Conservation (phyloP, 1,284 basidiomycete species). For the Ustilago loliicola region DNA sequence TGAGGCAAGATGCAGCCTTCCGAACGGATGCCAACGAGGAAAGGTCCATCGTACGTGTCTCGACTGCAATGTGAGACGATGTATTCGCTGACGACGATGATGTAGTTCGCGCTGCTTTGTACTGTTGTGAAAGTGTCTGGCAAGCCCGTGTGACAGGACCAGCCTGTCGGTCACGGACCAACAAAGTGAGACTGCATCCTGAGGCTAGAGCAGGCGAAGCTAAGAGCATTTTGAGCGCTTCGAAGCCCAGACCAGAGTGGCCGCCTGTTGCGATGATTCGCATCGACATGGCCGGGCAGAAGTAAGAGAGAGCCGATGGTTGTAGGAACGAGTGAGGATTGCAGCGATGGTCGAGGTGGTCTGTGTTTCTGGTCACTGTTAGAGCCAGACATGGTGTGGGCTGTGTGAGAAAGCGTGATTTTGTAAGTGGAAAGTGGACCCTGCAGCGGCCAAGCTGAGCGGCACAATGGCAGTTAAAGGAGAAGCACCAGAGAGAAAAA, state of each 20-base stretch:
- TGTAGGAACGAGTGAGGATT: too few relatives aligned
- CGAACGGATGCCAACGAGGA: constrained; percentile 41
- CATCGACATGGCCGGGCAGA: constrained; percentile 16
- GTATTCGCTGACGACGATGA: neutral
- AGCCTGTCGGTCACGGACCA: constrained; percentile 26
- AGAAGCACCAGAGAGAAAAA: neutral
- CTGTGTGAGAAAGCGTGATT: neutral
- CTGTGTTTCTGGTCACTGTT: too few relatives aligned
- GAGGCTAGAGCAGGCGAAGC: constrained; percentile 17
- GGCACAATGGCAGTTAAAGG: too few relatives aligned
- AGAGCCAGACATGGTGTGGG: neutral
- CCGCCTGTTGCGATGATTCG: constrained; percentile 49
- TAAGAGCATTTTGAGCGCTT: constrained; percentile 47
- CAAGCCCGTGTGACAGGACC: constrained; percentile 13
- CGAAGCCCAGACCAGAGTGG: constrained; percentile 48
- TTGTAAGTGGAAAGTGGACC: neutral
- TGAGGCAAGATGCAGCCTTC: constrained; percentile 32
- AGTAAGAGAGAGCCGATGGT: neutral
- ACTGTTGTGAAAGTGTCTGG: constrained; percentile 17
- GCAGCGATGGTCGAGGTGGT: too few relatives aligned
- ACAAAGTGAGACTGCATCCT: constrained; percentile 26
- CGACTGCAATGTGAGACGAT: constrained; percentile 11
- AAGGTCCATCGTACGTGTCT: constrained; percentile 32
- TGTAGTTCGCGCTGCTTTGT: neutral
- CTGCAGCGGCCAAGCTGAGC: constrained; percentile 1